Evolutionary conservation across 306 rosid genomes (phyloP).

Genomic region (Astragalus membranaceus): DNA sequence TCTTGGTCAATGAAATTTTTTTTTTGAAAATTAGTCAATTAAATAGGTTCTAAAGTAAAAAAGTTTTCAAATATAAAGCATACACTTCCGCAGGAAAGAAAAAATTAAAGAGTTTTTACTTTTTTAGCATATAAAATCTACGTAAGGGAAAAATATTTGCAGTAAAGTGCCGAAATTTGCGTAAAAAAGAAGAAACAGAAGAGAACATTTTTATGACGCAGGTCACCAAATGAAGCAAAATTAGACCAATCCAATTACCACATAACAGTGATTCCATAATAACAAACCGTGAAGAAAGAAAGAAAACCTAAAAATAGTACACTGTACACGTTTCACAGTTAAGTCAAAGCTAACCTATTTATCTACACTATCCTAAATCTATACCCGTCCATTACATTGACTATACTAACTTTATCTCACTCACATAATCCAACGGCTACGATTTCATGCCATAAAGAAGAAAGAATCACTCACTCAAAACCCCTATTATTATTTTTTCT

Average conservation of each 20-base stretch:
- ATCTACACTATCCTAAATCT: neutral
- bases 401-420: neutral
- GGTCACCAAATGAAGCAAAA: too few relatives aligned
- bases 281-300: neutral
- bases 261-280: neutral
- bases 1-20: too few relatives aligned
- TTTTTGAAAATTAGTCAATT: too few relatives aligned
- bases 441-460: neutral
- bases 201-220: neutral
- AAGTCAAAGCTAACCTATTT: neutral
- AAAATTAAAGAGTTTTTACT: too few relatives aligned
- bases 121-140: too few relatives aligned
- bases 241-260: too few relatives aligned
- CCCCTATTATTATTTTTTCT: neutral
- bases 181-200: too few relatives aligned
- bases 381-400: neutral
- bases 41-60: too few relatives aligned
- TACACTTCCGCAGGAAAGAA: too few relatives aligned
- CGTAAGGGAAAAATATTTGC: neutral
- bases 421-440: constrained; percentile 22
- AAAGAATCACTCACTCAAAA: neutral
- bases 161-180: neutral
- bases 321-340: too few relatives aligned
- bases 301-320: neutral
- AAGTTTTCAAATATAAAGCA: too few relatives aligned